Base-by-base conservation (phyloP, 2,329 filamentous ascomycete species). In the Xenosphaeropsis pyriputrescens region DNA sequence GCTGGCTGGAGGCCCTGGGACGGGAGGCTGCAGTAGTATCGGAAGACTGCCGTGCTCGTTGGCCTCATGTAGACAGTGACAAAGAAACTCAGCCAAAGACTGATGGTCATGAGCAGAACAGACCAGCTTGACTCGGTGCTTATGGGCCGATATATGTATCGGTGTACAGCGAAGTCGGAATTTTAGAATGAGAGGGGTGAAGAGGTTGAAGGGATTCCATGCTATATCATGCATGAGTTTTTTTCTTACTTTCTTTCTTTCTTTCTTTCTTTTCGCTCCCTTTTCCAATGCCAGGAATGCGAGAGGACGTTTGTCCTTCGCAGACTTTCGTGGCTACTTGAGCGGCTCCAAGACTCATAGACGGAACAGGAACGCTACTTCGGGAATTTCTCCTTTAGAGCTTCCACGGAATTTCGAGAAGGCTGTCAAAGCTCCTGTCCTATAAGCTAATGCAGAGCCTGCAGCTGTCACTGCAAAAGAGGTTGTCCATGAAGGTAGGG, bases 41-140 rank as follows among this genome's bases (percentile, higher is more conserved):
- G 61, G 53, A 57, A 49, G 39, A 43, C 45, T 45, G 45, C 46
- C 41, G 45, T 43, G 43, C 39, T 41, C 38, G 42, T 42, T 39
- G 42, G 31, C 42, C 45, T 39, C 15, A 51, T 57, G 54, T 57
- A 48, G 54, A 55, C 43, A 49, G 54, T 54, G 62, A 67, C 63
- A 67, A 67, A 67, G 64, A 61, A 58, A 56, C 44, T 43, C 48
- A 46, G 51, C 50, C 54, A 50, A 50, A 51, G 50, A 54, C 52
- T 50, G 52, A 43, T 51, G 52, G 50, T 50, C 52, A 37, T 33
- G 40, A 48, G 54, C 50, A 56, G 39, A 44, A 9, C 8, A 42
- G 47, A 39, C 32, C 60, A 58, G 53, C 58, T 63, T 61, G 66
- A 71, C 67, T 70, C 67, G 67, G 65, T 64, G 67, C 64, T 68